Evolutionary conservation across 352 stramenopile genomes (phyloP).

Genomic region (Phytopythium delawarense): DNA sequence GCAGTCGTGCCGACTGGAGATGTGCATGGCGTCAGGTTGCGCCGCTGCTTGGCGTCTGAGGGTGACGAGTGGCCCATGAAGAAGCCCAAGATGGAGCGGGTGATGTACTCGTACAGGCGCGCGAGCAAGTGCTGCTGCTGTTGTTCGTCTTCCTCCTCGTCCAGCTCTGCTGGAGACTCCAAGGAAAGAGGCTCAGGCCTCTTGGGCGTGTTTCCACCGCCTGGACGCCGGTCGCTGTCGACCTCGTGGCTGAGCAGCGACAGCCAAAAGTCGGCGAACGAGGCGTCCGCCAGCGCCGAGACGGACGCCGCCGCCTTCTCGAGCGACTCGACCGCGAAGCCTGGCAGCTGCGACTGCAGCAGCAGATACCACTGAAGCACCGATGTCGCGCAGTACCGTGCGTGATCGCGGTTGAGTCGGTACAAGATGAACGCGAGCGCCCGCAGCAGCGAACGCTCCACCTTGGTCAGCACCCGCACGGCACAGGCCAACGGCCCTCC

Average conservation of each 20-base stretch:
- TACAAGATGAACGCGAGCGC: constrained; percentile 68
- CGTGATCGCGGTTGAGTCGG: constrained; percentile 48
- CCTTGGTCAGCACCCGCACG: constrained; percentile 42
- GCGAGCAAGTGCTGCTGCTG: constrained; percentile 35
- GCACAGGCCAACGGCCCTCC: constrained; percentile 10
- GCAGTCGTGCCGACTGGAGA: constrained; percentile 43
- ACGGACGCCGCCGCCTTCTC: constrained; percentile 50
- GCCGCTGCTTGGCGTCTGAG: constrained; percentile 13
- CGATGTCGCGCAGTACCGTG: constrained; percentile 50
- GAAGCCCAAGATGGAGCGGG: constrained; percentile 38
- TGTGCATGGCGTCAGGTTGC: constrained; percentile 64
- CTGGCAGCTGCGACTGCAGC: constrained; percentile 53
- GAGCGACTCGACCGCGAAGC: constrained; percentile 42
- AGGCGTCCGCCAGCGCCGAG: constrained; percentile 52
- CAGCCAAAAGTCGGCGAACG: constrained; percentile 66
- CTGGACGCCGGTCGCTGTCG: neutral
- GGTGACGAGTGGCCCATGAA: constrained; percentile 20
- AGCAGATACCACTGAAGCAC: constrained; percentile 62
- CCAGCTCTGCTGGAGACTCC: neutral
- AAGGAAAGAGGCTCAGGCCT: neutral
- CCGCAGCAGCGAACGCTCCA: constrained; percentile 60
- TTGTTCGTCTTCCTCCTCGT: constrained; percentile 9
- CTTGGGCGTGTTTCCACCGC: neutral
- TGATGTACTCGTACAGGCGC: constrained; percentile 51
- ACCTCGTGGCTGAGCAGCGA: constrained; percentile 49